Base-by-base conservation (phyloP, 2,329 filamentous ascomycete genomes). In the Pseudogymnoascus destructans region DNA sequence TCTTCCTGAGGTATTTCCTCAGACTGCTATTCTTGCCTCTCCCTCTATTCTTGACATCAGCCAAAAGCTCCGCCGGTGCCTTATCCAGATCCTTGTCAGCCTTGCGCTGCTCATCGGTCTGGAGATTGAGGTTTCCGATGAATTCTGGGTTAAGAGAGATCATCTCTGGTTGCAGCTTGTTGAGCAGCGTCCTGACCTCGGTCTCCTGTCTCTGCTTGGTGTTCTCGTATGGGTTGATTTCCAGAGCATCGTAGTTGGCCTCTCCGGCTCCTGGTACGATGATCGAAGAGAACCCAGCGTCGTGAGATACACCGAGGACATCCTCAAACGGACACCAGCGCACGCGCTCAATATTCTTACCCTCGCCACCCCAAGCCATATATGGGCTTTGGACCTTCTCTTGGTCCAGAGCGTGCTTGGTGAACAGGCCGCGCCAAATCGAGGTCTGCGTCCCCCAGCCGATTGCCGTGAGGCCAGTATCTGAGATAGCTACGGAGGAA, bases 141-240 rank as follows among this genome's bases (percentile, higher is more conserved):
- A 90, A 95, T 71, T 93, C 87, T 64, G 93, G 92, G 69, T 98
- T 86, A 19, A 98, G 77, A 1, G 89, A 88, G 62, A 98, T 98
- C 89, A 97, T 98, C 69, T 95, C 92, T 3, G 93, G 92, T 67
- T 91, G 84, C 54, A 98, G 78, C 75, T 98, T 98, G 77, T 95
- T 95, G 66, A 98, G 81, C 63, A 98, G 78, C 10, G 81, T 78
- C 75, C 87, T 89, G 70, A 98, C 90, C 72, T 98, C 93, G 56
- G 80, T 79, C 73, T 98, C 93, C 72, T 95, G 91, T 66, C 93
- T 82, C 74, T 97, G 91, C 74, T 93, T 95, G 67, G 77, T 79
- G 57, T 86, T 95, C 74, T 97, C 93, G 79, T 92, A 97, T 32
- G 93, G 93, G 75, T 98, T 98, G 65, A 85, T 78, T 72, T 98